phyloP scores from a whole-genome alignment of 108 stramenopile species.

The Cylindrotheca closterium region DNA sequence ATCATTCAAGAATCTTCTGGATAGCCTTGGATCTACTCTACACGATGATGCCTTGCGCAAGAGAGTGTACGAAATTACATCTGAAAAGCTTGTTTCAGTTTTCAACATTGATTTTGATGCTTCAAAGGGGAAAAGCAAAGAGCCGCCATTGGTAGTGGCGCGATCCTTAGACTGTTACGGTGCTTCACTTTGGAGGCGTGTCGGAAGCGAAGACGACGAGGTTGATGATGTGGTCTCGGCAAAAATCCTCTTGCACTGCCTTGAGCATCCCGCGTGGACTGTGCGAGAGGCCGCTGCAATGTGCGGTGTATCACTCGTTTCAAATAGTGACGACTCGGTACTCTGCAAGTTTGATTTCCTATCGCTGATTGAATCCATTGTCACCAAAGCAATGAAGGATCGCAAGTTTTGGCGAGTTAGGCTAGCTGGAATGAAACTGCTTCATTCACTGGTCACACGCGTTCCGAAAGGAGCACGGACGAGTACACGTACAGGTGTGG shows the following conservation, averaged over 20 bases:
- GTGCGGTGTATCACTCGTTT: slow-evolving; percentile 49
- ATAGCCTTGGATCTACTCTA: slow-evolving; percentile 19
- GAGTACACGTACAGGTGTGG: background rate
- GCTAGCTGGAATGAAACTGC: slow-evolving; percentile 23
- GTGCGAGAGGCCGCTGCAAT: slow-evolving; percentile 53
- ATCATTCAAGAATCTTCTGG: slow-evolving; percentile 41
- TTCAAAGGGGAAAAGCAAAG: slow-evolving; percentile 13
- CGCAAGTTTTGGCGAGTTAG: slow-evolving; percentile 86
- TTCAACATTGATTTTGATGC: slow-evolving; percentile 23
- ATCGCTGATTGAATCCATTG: slow-evolving; percentile 44
- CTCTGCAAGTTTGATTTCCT: slow-evolving; percentile 38
- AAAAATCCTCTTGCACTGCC: slow-evolving; percentile 26
- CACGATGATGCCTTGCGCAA: slow-evolving; percentile 1
- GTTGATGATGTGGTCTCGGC: slow-evolving; percentile 6
- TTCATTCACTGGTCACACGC: slow-evolving; percentile 44
- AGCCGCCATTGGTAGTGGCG: slow-evolving; percentile 71
- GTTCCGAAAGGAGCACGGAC: slow-evolving; percentile 17
- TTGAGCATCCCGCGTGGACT: slow-evolving; percentile 55
- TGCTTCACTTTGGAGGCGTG: slow-evolving; percentile 49
- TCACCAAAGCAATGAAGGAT: slow-evolving; percentile 54
- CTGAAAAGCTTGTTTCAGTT: slow-evolving; percentile 16
- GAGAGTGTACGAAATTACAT: background rate
- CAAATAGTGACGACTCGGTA: slow-evolving; percentile 25
- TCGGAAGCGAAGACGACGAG: slow-evolving; percentile 24
- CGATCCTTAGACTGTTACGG: slow-evolving; percentile 64